These are phyloP conservation scores for Eimeria brunetti DNA, from an alignment of 169 alveolate genomes.

Conservation along the genomic window DNA sequence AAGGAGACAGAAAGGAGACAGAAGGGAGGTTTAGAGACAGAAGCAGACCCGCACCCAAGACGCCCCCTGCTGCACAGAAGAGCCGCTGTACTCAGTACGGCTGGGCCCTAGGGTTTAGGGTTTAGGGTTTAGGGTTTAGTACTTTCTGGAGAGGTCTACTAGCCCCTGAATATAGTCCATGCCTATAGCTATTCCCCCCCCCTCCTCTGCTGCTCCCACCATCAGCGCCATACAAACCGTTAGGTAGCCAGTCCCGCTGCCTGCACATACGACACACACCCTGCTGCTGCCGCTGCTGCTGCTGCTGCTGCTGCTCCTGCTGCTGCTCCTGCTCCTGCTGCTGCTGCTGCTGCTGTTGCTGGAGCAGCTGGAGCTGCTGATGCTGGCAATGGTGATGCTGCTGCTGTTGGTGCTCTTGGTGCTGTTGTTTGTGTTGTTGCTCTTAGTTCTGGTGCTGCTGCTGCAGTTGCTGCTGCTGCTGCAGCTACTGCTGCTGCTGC, in stretches of 20 bases:
- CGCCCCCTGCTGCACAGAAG: too few relatives aligned
- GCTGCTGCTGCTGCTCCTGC: constrained; percentile 59
- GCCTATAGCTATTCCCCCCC: constrained; percentile 72
- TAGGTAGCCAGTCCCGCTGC: constrained; percentile 92
- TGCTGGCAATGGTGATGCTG: too few relatives aligned
- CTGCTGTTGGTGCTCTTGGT: too few relatives aligned
- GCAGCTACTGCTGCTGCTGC: constrained; percentile 47
- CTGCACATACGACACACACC: constrained; percentile 74
- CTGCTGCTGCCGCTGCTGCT: constrained; percentile 25
- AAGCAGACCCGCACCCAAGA: too few relatives aligned
- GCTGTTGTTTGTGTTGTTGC: too few relatives aligned
- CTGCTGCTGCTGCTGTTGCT: neutral
- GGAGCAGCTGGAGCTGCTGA: neutral
- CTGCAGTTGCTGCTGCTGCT: constrained; percentile 23
- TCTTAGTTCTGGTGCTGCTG: constrained; percentile 4
- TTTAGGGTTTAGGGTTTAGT: neutral
- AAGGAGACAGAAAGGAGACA: too few relatives aligned
- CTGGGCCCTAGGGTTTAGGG: constrained; percentile 2
- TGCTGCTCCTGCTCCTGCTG: neutral
- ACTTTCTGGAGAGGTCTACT: constrained; percentile 33
- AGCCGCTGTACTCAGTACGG: too few relatives aligned
- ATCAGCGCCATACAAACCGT: constrained; percentile 84
- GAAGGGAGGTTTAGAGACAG: too few relatives aligned
- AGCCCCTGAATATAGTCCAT: constrained; percentile 63
- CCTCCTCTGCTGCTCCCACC: constrained; percentile 72